phyloP scores from a whole-genome alignment of 108 stramenopile genomes.

The Cyclotella baltica region DNA sequence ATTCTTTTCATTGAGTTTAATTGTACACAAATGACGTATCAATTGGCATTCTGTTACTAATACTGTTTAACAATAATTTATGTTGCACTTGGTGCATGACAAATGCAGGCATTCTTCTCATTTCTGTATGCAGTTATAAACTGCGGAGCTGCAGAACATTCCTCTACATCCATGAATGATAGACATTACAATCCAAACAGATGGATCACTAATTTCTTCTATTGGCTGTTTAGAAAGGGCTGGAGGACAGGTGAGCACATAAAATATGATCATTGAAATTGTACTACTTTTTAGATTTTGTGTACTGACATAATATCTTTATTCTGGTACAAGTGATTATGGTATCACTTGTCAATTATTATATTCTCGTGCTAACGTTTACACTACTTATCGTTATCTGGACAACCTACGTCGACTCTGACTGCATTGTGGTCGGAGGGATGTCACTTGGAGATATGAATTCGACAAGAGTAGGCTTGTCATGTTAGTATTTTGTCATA shows the following conservation, averaged over 20 bases:
- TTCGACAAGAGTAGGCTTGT: too few species aligned
- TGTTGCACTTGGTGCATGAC: not conserved
- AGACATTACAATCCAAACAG: slow-evolving; percentile 19
- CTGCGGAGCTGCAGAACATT: slow-evolving; percentile 37
- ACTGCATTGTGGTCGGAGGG: slow-evolving; percentile 37
- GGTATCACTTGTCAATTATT: slow-evolving; percentile 24
- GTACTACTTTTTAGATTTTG: too few species aligned
- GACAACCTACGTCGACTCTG: slow-evolving; percentile 33
- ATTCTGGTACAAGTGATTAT: too few species aligned
- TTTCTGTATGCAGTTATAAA: slow-evolving; percentile 29
- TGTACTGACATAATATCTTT: too few species aligned
- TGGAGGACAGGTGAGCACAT: too few species aligned
- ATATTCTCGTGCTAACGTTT: slow-evolving; percentile 36
- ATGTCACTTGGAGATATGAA: not conserved
- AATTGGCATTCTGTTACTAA: not conserved
- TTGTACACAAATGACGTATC: not conserved
- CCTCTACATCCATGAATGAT: slow-evolving; percentile 15
- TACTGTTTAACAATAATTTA: not conserved
- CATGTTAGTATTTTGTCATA: too few species aligned
- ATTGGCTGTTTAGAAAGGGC: slow-evolving; percentile 48
- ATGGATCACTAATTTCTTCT: slow-evolving; percentile 47
- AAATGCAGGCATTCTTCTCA: slow-evolving; percentile 6
- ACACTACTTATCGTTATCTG: slow-evolving; percentile 28
- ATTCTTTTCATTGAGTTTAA: not conserved
- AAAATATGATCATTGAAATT: too few species aligned